Evolutionary conservation across 805 yeast species (phyloP).

Genomic region (Kazachstania taianensis): DNA sequence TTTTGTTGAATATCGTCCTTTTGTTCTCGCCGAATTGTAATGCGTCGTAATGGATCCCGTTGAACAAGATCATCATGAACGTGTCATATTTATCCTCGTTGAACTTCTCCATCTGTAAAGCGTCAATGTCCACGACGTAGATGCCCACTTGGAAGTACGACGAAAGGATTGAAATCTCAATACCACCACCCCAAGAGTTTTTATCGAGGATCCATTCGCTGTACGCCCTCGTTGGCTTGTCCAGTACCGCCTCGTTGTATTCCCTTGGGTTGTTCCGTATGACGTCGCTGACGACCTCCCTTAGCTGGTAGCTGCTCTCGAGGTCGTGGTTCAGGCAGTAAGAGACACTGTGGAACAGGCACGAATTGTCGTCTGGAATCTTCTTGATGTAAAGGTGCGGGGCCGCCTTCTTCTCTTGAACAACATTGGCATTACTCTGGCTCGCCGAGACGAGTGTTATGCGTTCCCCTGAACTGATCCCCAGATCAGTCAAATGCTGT

Average conservation of each 20-base stretch:
- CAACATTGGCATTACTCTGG: background rate
- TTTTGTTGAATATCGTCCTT: constrained; percentile 34
- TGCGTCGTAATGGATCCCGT: constrained; percentile 68
- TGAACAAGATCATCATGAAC: constrained; percentile 48
- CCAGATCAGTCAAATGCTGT: constrained; percentile 30
- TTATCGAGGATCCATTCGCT: constrained; percentile 49
- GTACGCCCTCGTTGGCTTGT: constrained; percentile 40
- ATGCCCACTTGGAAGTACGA: constrained; percentile 42
- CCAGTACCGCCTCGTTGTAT: constrained; percentile 45
- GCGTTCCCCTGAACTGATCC: constrained; percentile 46
- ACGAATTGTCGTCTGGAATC: constrained; percentile 71
- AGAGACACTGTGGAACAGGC: constrained; percentile 58
- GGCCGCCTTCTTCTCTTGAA: background rate
- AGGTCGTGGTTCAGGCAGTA: constrained; percentile 38
- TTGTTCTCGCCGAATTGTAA: constrained; percentile 33
- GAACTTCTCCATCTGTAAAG: constrained; percentile 47
- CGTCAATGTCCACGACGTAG: constrained; percentile 55
- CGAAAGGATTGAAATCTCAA: constrained; percentile 57
- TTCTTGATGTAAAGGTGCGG: constrained; percentile 37
- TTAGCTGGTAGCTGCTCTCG: constrained; percentile 38
- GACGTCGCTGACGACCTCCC: constrained; percentile 41
- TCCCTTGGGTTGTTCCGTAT: constrained; percentile 35
- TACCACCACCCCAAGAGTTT: constrained; percentile 78
- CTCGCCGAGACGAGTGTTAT: background rate
- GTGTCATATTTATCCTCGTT: constrained; percentile 32